phyloP scores from a whole-genome alignment of 305 asterid genomes.

The Nicotiana rustica region DNA sequence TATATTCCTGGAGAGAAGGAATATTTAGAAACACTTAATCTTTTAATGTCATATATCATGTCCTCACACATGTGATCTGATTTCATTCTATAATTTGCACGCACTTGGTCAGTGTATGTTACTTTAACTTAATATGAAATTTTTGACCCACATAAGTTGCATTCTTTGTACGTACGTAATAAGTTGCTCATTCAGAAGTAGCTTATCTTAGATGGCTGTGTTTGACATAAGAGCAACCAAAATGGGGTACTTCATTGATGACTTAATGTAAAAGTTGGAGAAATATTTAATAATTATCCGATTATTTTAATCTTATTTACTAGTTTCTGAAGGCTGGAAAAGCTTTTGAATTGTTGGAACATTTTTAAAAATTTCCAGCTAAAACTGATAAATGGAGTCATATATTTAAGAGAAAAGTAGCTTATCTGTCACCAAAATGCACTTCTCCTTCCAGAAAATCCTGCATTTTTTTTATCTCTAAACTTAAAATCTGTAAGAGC shows the following conservation, averaged over 20 bases:
- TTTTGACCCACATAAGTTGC: neutral
- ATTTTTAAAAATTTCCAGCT: neutral
- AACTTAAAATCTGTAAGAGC: neutral
- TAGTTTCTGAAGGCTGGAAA: conserved; percentile 3
- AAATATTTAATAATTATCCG: neutral
- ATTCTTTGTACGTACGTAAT: neutral
- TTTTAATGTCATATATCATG: conserved; percentile 2
- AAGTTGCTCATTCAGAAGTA: conserved; percentile 10
- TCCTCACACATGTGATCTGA: neutral
- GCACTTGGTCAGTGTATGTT: neutral
- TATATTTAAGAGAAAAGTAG: neutral
- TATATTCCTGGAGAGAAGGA: conserved; percentile 8
- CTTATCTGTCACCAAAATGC: neutral
- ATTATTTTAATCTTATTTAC: neutral
- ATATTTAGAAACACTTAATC: neutral
- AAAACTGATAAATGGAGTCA: neutral
- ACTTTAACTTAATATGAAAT: neutral
- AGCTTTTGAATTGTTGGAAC: neutral
- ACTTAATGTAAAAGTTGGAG: conserved; percentile 6
- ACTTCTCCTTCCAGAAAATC: neutral
- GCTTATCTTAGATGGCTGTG: neutral
- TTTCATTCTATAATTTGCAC: neutral
- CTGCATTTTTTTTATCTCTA: neutral
- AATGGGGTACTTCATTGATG: conserved; percentile 1
- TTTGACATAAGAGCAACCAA: conserved; percentile 16